Base-by-base conservation (phyloP, 2,329 filamentous ascomycete species). In the Erysiphe pulchra region DNA sequence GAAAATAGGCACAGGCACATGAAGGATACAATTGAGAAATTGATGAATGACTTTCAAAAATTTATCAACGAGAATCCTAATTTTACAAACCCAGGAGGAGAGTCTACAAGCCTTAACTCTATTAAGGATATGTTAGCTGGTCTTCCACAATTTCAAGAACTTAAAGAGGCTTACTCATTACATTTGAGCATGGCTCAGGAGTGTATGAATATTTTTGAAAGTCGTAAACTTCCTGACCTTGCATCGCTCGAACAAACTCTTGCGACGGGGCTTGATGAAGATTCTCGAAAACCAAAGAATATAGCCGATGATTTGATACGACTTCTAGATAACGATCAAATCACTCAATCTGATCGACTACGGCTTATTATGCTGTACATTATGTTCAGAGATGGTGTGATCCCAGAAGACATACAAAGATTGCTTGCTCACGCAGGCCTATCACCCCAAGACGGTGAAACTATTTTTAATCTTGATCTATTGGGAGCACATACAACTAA, bases 41-140 rank as follows among this genome's bases (percentile, higher is more conserved):
- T 98, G 49, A 90, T 87, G 68, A 72, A 75, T 47, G 87, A 95
- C 58, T 95, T 98, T 57, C 77, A 85, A 55, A 86, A 77, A 57
- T 98, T 98, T 62, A 71, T 93, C 55, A 75, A 78, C 39, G 77
- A 90, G 49, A 93, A 98, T 58, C 81, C 86, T 13, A 83, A 95
- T 57, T 95, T 95, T 56, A 82, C 83, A 12, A 77, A 90, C 50
- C 69, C 75, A 57, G 66, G 71, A 50, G 71, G 71, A 50, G 73
- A 80, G 47, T 69, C 74, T 42, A 78, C 77, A 37, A 92, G 74
- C 57, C 66, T 98, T 46, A 92, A 86, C 61, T 80, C 82, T 24
- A 93, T 98, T 61, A 84, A 90, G 57, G 86, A 94, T 61, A 98
- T 98, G 90, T 66, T 98, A 63, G 90, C 84, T 13, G 87, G 86